These are phyloP conservation scores for Micromonas pusilla DNA, from an alignment of 139 green algal genomes.

Conservation along the genomic window DNA sequence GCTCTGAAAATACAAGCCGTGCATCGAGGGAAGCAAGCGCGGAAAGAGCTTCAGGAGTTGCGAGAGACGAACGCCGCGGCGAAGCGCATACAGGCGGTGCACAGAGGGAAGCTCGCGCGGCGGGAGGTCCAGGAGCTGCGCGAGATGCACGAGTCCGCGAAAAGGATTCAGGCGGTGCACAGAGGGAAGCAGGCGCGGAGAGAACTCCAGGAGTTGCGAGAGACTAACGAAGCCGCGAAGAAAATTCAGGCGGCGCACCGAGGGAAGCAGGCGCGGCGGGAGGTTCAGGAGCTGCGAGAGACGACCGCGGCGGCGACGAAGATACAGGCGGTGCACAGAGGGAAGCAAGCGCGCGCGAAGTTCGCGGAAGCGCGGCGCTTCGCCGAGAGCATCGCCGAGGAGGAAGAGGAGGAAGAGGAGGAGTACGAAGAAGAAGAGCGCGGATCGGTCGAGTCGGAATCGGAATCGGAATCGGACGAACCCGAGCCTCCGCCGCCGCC, in stretches of 20 bases:
- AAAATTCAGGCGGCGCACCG: constrained; percentile 13
- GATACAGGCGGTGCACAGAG: constrained; percentile 1
- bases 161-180: constrained; percentile 12
- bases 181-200: background rate
- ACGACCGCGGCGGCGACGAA: background rate
- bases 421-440: too few species aligned
- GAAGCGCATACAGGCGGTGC: background rate
- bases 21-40: constrained; percentile 1
- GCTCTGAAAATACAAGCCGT: constrained; percentile 24
- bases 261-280: background rate
- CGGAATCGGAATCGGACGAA: too few species aligned
- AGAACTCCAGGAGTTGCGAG: background rate
- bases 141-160: background rate
- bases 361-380: too few species aligned
- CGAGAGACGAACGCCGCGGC: background rate
- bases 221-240: background rate
- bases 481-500: too few species aligned
- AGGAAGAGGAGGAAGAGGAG: background rate
- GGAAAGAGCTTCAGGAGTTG: constrained; percentile 12
- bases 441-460: too few species aligned
- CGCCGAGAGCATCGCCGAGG: background rate
- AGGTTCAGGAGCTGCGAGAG: constrained; percentile 2
- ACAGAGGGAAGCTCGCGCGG: background rate
- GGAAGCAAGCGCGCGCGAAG: background rate
- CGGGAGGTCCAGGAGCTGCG: background rate